Base-by-base conservation (phyloP, 441 rosid genomes). In the California macrophylla region DNA sequence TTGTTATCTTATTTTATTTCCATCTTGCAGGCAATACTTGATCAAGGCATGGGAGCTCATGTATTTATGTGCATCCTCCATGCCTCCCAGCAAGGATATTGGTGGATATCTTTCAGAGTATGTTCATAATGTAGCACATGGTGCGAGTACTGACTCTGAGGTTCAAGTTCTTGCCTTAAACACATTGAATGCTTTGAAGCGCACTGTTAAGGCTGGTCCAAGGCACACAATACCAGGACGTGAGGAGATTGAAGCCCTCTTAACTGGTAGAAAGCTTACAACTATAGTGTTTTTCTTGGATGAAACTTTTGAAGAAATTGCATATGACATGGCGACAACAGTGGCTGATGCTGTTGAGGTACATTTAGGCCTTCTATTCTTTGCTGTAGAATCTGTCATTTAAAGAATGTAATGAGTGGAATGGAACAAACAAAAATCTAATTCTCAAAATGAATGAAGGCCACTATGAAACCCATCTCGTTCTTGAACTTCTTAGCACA, bases 21-120 rank as follows among this genome's bases (percentile, higher is more conserved):
- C 6, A 23, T 45, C 29, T 63, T 71, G 66, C 84, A 93, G 99
- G 87, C 93, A 88, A 74, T 84, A 78, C 84, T 81, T 89, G 84
- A 83, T 94, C 66, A 89, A 83, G 80, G 92, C 99, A 66, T 94
- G 99, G 99, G 99, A 92, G 80, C 81, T 94, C 56, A 87, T 94
- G 93, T 89, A 90, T 79, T 79, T 92, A 72, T 90, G 98, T 79
- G 97, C 97, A 38, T 94, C 99, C 32, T 85, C 98, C 36, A 92
- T 92, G 98, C 96, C 99, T 75, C 98, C 99, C 52, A 89, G 96
- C 88, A 94, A 92, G 86, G 99, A 94, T 71, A 89, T 94, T 73
- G 89, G 92, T 74, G 98, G 89, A 54, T 94, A 85, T 82, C 79
- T 94, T 34, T 89, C 94, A 0, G 98, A 91, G 83, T 94, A 94